These are phyloP conservation scores for Exobasidium cylindrosporum DNA, from an alignment of 1,284 basidiomycete species.

Conservation along the genomic window DNA sequence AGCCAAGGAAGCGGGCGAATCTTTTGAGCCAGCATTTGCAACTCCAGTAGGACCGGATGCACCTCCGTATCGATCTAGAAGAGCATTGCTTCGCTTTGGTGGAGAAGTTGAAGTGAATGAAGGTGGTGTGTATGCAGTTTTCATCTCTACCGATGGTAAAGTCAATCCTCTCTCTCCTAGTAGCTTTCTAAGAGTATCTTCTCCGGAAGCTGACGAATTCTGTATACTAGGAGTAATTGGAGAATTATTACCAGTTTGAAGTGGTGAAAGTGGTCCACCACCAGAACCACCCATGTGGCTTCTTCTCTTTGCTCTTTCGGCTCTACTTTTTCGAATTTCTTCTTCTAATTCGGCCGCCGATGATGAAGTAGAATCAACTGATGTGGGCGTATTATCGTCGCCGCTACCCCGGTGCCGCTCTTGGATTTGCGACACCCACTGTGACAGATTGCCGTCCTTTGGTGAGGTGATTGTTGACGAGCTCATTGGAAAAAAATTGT, in stretches of 20 bases:
- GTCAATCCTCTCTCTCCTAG: not conserved
- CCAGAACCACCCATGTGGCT: slow-evolving; percentile 6
- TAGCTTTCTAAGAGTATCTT: slow-evolving; percentile 4
- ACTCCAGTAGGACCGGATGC: slow-evolving; percentile 50
- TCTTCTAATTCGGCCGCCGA: slow-evolving; percentile 18
- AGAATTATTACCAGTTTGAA: no score
- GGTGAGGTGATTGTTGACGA: not conserved
- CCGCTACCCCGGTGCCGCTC: not conserved
- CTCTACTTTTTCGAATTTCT: slow-evolving; percentile 6
- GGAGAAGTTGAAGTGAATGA: not conserved
- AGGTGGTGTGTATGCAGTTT: not conserved
- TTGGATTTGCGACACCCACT: slow-evolving; percentile 3
- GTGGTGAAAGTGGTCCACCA: not conserved
- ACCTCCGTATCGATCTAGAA: slow-evolving; percentile 49
- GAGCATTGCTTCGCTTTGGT: slow-evolving; percentile 1
- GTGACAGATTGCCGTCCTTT: slow-evolving; percentile 1
- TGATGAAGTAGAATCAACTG: not conserved
- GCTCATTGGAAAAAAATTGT: no score
- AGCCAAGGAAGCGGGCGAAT: slow-evolving; percentile 46
- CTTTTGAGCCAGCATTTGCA: slow-evolving; percentile 26
- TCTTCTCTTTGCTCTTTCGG: not conserved
- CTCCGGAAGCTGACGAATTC: not conserved
- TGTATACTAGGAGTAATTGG: not conserved
- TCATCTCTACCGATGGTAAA: not conserved
- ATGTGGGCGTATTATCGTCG: not conserved